Percentiles rank a stretch among this genome's conserved stretches.
Evolutionary conservation across 495 filamentous ascomycete genomes (phyloP).

Genomic region (Penicillium ochrochloron): DNA sequence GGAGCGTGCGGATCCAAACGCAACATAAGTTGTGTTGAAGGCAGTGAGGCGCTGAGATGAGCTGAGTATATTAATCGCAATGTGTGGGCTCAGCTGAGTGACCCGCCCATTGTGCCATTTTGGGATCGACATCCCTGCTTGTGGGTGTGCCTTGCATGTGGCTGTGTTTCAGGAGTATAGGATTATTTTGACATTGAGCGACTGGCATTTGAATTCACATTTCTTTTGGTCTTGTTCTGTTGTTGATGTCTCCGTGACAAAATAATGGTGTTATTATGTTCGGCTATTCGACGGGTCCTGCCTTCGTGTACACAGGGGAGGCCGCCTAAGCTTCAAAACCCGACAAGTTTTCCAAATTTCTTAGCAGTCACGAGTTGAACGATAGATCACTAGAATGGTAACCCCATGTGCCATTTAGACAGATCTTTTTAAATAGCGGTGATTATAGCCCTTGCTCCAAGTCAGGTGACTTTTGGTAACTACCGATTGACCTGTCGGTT

Average conservation of each 20-base stretch:
- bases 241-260: neutral
- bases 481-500: no score
- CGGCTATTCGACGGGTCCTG: no score
- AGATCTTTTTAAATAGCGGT: no score
- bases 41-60: no score
- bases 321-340: no score
- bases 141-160: constrained; percentile 6
- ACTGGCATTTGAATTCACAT: neutral
- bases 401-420: no score
- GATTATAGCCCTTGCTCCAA: no score
- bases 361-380: no score
- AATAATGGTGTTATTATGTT: neutral
- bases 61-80: constrained; percentile 4
- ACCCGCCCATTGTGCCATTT: neutral
- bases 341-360: no score
- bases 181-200: constrained; percentile 14
- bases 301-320: neutral
- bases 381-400: no score
- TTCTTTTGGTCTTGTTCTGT: neutral
- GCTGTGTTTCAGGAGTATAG: constrained; percentile 11
- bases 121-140: constrained; percentile 1
- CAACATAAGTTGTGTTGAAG: constrained; percentile 21
- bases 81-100: neutral
- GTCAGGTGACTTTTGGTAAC: no score
- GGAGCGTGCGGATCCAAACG: constrained; percentile 69